Evolutionary conservation across 2,329 filamentous ascomycete genomes (phyloP), one percentile per base, ranked within the genome.

Genomic region (Raffaelea ambrosiae): DNA sequence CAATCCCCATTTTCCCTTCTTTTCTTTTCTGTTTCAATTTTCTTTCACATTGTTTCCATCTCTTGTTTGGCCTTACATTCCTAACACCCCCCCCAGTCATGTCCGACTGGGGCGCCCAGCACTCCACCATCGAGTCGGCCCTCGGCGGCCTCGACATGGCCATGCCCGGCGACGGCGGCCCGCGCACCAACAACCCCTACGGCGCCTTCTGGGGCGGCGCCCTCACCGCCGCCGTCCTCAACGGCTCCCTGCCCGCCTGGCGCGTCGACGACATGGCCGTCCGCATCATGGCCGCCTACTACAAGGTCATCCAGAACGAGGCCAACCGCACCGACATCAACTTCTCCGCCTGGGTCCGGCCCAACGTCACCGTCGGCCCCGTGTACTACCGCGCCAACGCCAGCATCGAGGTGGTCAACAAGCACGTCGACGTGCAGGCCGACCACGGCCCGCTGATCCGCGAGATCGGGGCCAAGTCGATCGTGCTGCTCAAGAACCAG

Each of bases 281-380:
- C 65, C 82, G 93, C 57, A 95, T 86, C 60, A 83, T 85, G 79
- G 74, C 82, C 5, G 71, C 81, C 38, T 81, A 77, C 61, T 85
- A 83, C 69, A 84, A 84, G 64, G 78, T 83, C 35, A 79, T 79
- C 3, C 64, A 72, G 44, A 63, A 66, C 0, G 67, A 71, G 2
- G 81, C 86, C 64, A 97, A n/a, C n/a, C n/a, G n/a, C n/a, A n/a
- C n/a, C n/a, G n/a, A n/a, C n/a, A n/a, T n/a, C n/a, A n/a, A 90
- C 73, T 95, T 96, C 67, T 84, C 84, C 57, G 88, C 88, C 5
- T 97, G 91, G 91, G 88, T n/a, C n/a, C n/a, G n/a, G n/a, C n/a
- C 84, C 1, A 67, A 72, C 2, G 82, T 91, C 57, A 90, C 86
- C 0, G 84, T 77, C 55, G 86, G 84, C 40, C 85, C 79, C 50